phyloP scores from a whole-genome alignment of 139 green algal species.

The Raphidocelis subcapitata region DNA sequence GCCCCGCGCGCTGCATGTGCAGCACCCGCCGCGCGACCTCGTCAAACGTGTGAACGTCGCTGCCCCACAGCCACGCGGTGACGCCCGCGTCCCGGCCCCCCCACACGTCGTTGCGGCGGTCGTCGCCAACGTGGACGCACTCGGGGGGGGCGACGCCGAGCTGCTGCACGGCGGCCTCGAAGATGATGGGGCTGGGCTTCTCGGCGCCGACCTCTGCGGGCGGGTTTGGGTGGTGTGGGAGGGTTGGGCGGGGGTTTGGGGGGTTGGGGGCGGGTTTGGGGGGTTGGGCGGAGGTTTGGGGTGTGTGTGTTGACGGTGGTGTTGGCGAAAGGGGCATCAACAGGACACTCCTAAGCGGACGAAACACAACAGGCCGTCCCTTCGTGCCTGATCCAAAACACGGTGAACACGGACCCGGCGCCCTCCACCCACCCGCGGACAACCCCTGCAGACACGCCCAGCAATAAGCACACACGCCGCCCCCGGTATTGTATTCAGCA shows the following conservation, averaged over 20 bases:
- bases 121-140: conserved; percentile 79
- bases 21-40: conserved; percentile 63
- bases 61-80: conserved; percentile 80
- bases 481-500: not conserved
- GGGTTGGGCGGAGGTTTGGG: too few relatives aligned
- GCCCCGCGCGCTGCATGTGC: conserved; percentile 1
- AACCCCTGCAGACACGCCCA: too few relatives aligned
- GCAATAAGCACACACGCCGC: not conserved
- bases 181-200: conserved; percentile 90
- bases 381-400: too few relatives aligned
- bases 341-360: too few relatives aligned
- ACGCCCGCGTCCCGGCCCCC: conserved; percentile 82
- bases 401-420: too few relatives aligned
- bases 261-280: too few relatives aligned
- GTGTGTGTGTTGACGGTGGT: too few relatives aligned
- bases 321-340: too few relatives aligned
- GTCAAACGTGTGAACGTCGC: conserved; percentile 78
- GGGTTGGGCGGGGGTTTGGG: too few relatives aligned
- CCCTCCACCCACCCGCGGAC: too few relatives aligned
- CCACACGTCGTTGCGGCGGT: conserved; percentile 85
- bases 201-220: conserved; percentile 71
- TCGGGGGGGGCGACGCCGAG: conserved; percentile 50
- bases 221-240: too few relatives aligned
- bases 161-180: conserved; percentile 59
- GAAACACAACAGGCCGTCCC: too few relatives aligned